Conservation (phyloP, 2,329 filamentous ascomycete species). For the Colletotrichum liriopes region DNA sequence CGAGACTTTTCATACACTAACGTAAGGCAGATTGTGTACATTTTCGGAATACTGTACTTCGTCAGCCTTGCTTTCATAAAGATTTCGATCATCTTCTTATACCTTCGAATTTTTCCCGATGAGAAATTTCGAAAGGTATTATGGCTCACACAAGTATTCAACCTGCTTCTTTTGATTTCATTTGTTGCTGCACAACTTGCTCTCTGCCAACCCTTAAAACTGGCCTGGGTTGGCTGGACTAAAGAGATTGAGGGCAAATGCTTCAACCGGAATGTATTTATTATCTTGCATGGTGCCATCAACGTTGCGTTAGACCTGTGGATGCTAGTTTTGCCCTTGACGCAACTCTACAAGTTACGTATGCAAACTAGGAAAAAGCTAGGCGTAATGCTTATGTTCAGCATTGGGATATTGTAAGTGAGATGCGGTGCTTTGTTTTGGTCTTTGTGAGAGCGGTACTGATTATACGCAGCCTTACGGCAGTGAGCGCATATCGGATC, state of each 20-base stretch:
- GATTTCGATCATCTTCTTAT: slow-evolving; percentile 54
- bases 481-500: slow-evolving; percentile 12
- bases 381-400: slow-evolving; percentile 55
- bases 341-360: slow-evolving; percentile 50
- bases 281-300: slow-evolving; percentile 58
- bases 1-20: neutral
- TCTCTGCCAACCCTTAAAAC: slow-evolving; percentile 59
- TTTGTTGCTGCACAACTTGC: slow-evolving; percentile 59
- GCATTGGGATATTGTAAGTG: slow-evolving; percentile 47
- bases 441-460: neutral
- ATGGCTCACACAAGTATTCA: slow-evolving; percentile 41
- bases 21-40: slow-evolving; percentile 50
- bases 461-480: slow-evolving; percentile 4
- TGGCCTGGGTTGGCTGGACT: slow-evolving; percentile 58
- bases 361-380: slow-evolving; percentile 55
- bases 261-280: slow-evolving; percentile 54
- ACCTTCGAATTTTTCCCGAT: slow-evolving; percentile 54
- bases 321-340: slow-evolving; percentile 59
- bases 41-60: slow-evolving; percentile 53
- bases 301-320: slow-evolving; percentile 62
- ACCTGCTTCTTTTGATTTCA: slow-evolving; percentile 36
- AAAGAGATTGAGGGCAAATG: slow-evolving; percentile 50
- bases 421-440: neutral
- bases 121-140: slow-evolving; percentile 45
- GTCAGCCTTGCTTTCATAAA: slow-evolving; percentile 53